phyloP scores from a whole-genome alignment of 352 stramenopile species.

The Pythium folliculosum region DNA sequence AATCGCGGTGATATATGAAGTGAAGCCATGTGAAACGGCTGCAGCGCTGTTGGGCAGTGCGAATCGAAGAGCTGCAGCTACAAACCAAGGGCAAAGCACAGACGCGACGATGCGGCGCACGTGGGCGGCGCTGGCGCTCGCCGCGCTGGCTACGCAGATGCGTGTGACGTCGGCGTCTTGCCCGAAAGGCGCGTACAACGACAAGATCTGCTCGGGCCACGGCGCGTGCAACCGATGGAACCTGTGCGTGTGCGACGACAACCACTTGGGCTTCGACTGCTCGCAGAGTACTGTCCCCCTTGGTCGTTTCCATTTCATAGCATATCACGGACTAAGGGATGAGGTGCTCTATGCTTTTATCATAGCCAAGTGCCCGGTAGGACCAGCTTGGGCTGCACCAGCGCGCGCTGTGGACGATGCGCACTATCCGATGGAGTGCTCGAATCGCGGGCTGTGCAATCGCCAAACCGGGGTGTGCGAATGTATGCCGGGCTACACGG shows the following conservation, averaged over 20 bases:
- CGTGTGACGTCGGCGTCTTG: constrained; percentile 28
- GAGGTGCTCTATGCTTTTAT: background rate
- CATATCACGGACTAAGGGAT: too few relatives aligned
- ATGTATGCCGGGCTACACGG: constrained; percentile 73
- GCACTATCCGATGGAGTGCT: constrained; percentile 75
- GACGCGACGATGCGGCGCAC: background rate
- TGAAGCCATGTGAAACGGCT: constrained; percentile 30
- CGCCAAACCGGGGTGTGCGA: constrained; percentile 46
- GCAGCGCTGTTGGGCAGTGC: background rate
- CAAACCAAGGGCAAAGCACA: background rate
- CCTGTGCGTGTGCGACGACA: constrained; percentile 55
- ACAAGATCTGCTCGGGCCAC: constrained; percentile 61
- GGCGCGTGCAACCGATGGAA: constrained; percentile 49
- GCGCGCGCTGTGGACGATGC: constrained; percentile 52
- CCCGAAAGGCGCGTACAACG: constrained; percentile 47
- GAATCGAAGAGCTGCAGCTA: background rate
- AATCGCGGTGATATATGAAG: constrained; percentile 8
- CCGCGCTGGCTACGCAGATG: background rate
- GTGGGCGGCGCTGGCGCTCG: constrained; percentile 4
- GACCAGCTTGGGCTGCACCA: constrained; percentile 58
- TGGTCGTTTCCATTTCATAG: background rate
- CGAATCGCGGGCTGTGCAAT: constrained; percentile 73
- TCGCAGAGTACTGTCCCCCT: constrained; percentile 42
- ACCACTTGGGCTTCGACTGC: constrained; percentile 60
- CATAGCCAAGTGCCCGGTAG: constrained; percentile 48